These are phyloP conservation scores for Plasmodium knowlesi DNA, from an alignment of 169 alveolate species.

Conservation along the genomic window DNA sequence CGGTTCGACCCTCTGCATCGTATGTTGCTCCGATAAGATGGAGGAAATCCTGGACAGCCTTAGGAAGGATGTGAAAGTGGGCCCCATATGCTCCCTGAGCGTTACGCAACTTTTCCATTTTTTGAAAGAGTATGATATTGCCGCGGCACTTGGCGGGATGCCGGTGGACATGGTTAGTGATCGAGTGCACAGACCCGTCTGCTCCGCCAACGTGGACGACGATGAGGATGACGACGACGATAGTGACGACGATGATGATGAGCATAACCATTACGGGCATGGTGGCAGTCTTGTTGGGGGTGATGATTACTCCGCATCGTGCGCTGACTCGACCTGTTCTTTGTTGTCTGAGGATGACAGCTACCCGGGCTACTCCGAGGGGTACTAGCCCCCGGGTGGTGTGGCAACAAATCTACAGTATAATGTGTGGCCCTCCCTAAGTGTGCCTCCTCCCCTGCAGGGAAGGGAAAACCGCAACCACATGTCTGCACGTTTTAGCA, in stretches of 20 bases:
- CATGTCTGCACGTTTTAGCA: not conserved
- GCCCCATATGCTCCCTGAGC: constrained; percentile 8
- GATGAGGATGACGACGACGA: not conserved
- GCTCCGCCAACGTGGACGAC: not conserved
- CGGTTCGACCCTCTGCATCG: constrained; percentile 60
- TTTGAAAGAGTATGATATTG: constrained; percentile 12
- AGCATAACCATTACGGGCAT: not conserved
- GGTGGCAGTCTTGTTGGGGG: not conserved
- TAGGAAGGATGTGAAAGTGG: constrained; percentile 10
- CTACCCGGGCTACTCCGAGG: constrained; percentile 55
- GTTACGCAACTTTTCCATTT: constrained; percentile 21
- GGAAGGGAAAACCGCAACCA: not conserved
- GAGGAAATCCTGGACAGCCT: constrained; percentile 19
- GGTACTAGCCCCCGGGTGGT: not conserved
- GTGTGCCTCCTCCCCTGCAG: not conserved
- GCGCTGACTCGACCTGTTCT: not conserved
- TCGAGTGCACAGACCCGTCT: too few species aligned
- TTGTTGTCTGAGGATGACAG: constrained; percentile 36
- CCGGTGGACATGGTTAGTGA: not conserved
- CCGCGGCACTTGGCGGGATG: not conserved
- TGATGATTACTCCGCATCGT: not conserved
- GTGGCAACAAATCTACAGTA: not conserved
- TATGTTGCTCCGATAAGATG: constrained; percentile 31
- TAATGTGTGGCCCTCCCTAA: not conserved
- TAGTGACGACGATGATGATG: not conserved